These are phyloP conservation scores for Fusarium devonianum DNA, from an alignment of 2,329 filamentous ascomycete genomes.

Conservation along the genomic window DNA sequence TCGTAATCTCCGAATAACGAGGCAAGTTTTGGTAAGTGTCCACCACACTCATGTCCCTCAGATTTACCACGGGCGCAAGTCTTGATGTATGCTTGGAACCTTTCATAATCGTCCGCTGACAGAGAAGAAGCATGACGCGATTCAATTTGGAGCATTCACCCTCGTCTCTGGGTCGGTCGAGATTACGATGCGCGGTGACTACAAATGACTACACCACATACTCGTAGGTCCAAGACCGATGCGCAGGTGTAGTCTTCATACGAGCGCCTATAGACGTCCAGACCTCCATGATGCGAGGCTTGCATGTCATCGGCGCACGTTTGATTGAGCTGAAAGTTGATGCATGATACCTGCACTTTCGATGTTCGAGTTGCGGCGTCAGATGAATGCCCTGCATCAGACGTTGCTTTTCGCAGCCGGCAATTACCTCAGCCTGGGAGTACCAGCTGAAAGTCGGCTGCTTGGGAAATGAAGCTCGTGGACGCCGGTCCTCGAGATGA, in stretches of 20 bases:
- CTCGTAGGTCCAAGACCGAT: neutral
- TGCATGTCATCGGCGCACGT: neutral
- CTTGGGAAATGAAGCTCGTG: too few relatives aligned
- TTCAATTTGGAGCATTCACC: neutral
- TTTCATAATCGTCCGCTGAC: too few relatives aligned
- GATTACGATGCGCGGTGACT: neutral
- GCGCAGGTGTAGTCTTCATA: neutral
- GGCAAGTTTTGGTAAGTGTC: too few relatives aligned
- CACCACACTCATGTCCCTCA: neutral
- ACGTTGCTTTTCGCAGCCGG: neutral
- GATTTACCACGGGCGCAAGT: too few relatives aligned
- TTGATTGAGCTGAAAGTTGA: neutral
- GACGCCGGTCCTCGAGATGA: too few relatives aligned
- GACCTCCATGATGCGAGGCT: neutral
- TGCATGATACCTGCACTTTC: neutral
- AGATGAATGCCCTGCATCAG: neutral
- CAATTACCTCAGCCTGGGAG: too few relatives aligned
- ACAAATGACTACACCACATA: too few relatives aligned
- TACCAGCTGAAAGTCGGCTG: too few relatives aligned
- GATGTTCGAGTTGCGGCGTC: constrained; percentile 1
- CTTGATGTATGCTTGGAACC: too few relatives aligned
- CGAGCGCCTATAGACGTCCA: too few relatives aligned
- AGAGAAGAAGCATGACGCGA: neutral
- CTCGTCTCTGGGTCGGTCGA: neutral
- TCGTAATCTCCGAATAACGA: too few relatives aligned